These are phyloP conservation scores for Spathaspora sp. DNA, from an alignment of 805 yeast genomes.

Conservation along the genomic window DNA sequence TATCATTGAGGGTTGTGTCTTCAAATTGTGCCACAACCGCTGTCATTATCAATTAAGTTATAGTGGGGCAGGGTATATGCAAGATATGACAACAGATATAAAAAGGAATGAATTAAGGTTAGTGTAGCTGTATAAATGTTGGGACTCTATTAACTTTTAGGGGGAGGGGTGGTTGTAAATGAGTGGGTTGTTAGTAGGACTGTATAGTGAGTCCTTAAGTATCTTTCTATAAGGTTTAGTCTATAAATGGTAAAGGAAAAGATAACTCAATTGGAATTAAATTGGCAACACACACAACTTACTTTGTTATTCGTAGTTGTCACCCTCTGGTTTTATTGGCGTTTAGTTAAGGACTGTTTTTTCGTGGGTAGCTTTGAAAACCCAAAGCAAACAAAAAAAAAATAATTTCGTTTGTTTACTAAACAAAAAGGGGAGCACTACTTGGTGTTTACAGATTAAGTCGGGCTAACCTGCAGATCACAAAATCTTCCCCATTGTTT, in stretches of 20 bases:
- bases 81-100: neutral
- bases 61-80: neutral
- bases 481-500: too few species aligned
- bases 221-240: neutral
- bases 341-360: neutral
- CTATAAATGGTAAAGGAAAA: neutral
- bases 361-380: neutral
- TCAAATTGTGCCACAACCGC: neutral
- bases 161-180: too few species aligned
- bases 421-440: slow-evolving; percentile 2
- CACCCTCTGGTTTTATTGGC: neutral
- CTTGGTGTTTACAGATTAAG: slow-evolving; percentile 2
- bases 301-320: neutral
- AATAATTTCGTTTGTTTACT: neutral
- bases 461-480: neutral
- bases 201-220: neutral
- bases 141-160: neutral
- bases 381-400: neutral
- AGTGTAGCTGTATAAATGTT: slow-evolving; percentile 1
- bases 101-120: slow-evolving; percentile 9
- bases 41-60: neutral
- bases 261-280: neutral
- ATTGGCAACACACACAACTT: too few species aligned
- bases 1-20: neutral
- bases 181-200: neutral